A percentile compares a stretch with the other conserved stretches of the same genome.
Conservation (phyloP, 495 filamentous ascomycete species). For the Aspergillus affinis region DNA sequence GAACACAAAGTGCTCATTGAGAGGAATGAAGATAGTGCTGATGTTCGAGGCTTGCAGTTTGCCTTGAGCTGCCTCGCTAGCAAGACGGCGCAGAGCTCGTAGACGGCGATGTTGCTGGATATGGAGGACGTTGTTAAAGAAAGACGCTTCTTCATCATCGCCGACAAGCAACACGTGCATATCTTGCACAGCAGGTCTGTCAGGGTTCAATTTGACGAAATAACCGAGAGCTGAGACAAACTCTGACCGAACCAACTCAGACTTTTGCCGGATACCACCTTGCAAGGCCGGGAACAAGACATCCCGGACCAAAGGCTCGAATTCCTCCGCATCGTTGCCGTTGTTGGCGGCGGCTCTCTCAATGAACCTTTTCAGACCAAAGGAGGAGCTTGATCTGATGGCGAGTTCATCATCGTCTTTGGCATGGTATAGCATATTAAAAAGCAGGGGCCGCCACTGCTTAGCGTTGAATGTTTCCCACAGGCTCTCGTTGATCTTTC, state of each 20-base stretch:
- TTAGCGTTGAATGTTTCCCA: constrained; percentile 58
- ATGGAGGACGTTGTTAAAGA: constrained; percentile 89
- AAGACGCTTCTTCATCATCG: constrained; percentile 84
- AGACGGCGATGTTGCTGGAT: constrained; percentile 88
- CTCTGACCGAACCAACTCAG: constrained; percentile 82
- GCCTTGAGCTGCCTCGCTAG: constrained; percentile 59
- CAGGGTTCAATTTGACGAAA: constrained; percentile 67
- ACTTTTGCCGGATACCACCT: constrained; percentile 67
- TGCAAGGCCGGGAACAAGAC: constrained; percentile 75
- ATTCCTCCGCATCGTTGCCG: constrained; percentile 36
- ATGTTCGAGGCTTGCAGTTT: constrained; percentile 71
- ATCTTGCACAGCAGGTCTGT: constrained; percentile 69
- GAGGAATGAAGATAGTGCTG: constrained; percentile 82
- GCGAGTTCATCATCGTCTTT: constrained; percentile 84
- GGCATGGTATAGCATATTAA: constrained; percentile 87
- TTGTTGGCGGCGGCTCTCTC: constrained; percentile 49
- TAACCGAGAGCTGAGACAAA: constrained; percentile 75
- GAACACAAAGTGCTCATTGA: constrained; percentile 93
- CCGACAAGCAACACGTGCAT: constrained; percentile 70
- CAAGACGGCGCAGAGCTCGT: constrained; percentile 75
- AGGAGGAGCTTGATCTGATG: constrained; percentile 80
- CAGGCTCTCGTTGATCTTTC: constrained; percentile 58
- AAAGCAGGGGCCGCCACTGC: constrained; percentile 87
- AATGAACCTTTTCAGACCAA: constrained; percentile 77
- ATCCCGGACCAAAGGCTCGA: constrained; percentile 54